Evolutionary conservation across 2,329 filamentous ascomycete genomes (phyloP), one percentile per base, ranked within the genome.

Genomic region (Ophiocordyceps camponoti-saundersi): DNA sequence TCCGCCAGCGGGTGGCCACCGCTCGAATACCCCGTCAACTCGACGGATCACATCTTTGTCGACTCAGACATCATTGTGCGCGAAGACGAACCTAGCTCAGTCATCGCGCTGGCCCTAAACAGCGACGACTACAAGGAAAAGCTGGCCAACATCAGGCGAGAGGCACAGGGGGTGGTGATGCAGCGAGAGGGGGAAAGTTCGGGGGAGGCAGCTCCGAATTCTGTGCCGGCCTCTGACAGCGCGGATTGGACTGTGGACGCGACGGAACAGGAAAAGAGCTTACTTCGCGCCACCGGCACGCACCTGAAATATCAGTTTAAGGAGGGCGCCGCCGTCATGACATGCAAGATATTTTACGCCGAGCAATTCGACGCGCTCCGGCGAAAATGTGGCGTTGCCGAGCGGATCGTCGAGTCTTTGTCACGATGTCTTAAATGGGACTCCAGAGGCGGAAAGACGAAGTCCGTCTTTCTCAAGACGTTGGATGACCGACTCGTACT

Each of bases 361-460:
- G 92, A 96, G 61, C 92, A 95, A 52, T 98, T 98, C 55, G 92
- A 98, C 64, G 92, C 92, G 3, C 73, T 98, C 39, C 80, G 92
- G 48, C 78, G 85, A 48, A 95, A 95, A 63, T 96, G 90, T 53
- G 90, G 90, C 16, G 84, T 95, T 10, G 81, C 87, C 1, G 89
- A 96, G 58, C 84, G 92, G 34, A 94, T 98, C 53, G 80, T 96
- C 23, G 92, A 98, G 60, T 95, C 89, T 1, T 70, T 98, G 21
- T 96, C 92, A 8, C 80, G 92, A 20, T 98, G 93, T 64, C 75
- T 94, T 20, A 95, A 96, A 62, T 98, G 90, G 85, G 92, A 98
- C 64, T 95, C 87, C 3, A 94, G 94, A 60, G 93, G 92, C 22
- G 92, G 92, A 53, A 98, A 98, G 66, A 95, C 90, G 2, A 95